Base-by-base conservation (phyloP, 306 rosid species). In the Medicago lupulina region DNA sequence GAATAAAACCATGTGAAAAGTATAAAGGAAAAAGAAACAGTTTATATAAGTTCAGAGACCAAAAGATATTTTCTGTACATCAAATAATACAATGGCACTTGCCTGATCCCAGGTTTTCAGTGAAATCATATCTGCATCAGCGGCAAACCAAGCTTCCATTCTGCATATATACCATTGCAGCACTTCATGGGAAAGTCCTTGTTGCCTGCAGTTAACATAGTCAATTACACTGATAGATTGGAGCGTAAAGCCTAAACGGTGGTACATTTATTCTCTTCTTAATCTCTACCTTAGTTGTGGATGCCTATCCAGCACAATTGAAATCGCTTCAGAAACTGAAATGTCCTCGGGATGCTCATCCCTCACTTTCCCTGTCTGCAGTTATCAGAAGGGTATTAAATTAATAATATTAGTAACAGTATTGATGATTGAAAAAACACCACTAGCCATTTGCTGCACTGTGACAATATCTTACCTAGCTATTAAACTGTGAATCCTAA, bases 121-220 rank as follows among this genome's bases (percentile, higher is more conserved):
- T 14, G 93, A 90, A 80, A 90, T 90, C 87, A 87, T 88, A 80
- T 90, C 93, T 11, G 91, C 93, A 78, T 90, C 93, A 31, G 96
- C 93, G 70, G 93, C 93, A 87, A 90, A 90, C 96, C 96, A 90
- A 14, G 93, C 93, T 83, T 90, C 96, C 96, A 88, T 86, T 76
- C 96, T 87, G 83, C 96, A 90, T 70, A 87, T 67, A 78, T 77
- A 90, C 96, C 96, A 90, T 68, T 86, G 96, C 73, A 90, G 78
- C 60, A 90, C 93, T 85, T 85, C 83, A 47, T 83, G 87, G 60
- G 93, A 87, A 80, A 87, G 85, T 83, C 93, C 96, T 39, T 86
- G 75, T 80, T 83, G 87, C 86, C 96, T 90, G 85, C 77, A 79
- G 43, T 79, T 10, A 70, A 60, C 23, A 23, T 41, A 6, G 62